Percentiles rank a stretch among this genome's conserved stretches.
These are phyloP conservation scores for Leishmania tropica DNA, from an alignment of 208 protist species.

Conservation along the genomic window DNA sequence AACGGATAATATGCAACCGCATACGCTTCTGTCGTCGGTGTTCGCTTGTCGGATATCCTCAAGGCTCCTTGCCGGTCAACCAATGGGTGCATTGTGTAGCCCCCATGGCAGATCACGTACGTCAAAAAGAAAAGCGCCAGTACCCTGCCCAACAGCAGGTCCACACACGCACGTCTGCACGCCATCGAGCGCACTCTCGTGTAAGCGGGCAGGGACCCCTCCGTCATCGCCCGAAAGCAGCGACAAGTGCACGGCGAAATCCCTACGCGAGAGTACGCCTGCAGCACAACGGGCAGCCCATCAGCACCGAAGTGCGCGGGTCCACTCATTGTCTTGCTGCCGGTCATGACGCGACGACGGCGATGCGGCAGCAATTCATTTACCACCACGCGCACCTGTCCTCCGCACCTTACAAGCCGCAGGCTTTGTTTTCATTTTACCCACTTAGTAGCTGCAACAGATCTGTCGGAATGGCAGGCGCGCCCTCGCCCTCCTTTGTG, in stretches of 20 bases:
- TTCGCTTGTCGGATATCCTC: neutral
- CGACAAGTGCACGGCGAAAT: neutral
- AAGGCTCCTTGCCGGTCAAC: neutral
- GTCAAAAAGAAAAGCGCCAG: neutral
- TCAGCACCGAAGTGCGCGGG: neutral
- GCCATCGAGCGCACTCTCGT: neutral
- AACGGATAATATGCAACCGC: neutral
- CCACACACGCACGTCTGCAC: neutral
- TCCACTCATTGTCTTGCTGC: neutral
- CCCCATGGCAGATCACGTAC: neutral
- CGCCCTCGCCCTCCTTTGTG: conserved; percentile 65
- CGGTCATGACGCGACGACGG: neutral
- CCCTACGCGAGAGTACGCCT: neutral
- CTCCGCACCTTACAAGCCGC: neutral
- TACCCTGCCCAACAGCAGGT: neutral
- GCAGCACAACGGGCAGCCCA: neutral
- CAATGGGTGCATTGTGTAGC: neutral
- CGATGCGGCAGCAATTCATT: neutral
- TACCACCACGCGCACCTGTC: neutral
- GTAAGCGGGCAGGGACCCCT: neutral
- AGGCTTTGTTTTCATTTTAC: conserved; percentile 12
- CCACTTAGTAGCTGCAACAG: conserved; percentile 80
- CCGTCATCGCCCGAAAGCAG: neutral
- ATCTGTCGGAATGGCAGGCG: conserved; percentile 72
- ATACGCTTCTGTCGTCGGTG: neutral